Base-by-base conservation (phyloP, 768 basidiomycete genomes). In the Auricularia auricula-judae region DNA sequence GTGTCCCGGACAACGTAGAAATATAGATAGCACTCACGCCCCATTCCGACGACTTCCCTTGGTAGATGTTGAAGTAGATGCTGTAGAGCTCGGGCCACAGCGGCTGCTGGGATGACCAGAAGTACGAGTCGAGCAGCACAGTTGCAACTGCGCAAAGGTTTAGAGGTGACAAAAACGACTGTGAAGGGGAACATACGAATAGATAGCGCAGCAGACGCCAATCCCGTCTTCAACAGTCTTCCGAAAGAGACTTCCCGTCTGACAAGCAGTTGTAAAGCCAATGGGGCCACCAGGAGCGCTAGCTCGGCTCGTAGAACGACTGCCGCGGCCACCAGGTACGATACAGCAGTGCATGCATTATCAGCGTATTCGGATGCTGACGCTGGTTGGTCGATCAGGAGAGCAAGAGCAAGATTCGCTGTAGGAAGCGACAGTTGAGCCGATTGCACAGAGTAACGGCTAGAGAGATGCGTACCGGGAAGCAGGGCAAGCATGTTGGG, bases 401-500 rank as follows among this genome's bases (percentile, higher is more conserved):
- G 73, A 64, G 76, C 82, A 11, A 77, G 72, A 0, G 86, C 79
- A 21, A 86, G 18, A 65, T 86, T 91, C 34, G 88, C 89, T 88
- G 35, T 7, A n/a, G 8, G 16, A 36, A 16, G 3, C 43, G 14
- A 42, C 16, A 58, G 39, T 53, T 60, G 35, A 18, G 35, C 43
- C 14, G 36, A 33, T 3, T 18, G 16, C n/a, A 35, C n/a, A 29
- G 29, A 29, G 29, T 29, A 29, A 29, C 29, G 29, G 29, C 29
- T 29, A 29, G 29, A 29, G 29, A 29, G 29, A 3, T 29, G 29
- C 76, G 29, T 67, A 95, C 93, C 90, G 56, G 87, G 84, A 2
- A 89, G 77, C 18, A 94, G 76, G 3, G 93, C 93, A 66, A 94
- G 86, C 86, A 93, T 96, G 73, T 98, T 99, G 1, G 97, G 96